These are phyloP conservation scores for Talaromyces sp. DNA, from an alignment of 2,329 filamentous ascomycete genomes.

Conservation along the genomic window DNA sequence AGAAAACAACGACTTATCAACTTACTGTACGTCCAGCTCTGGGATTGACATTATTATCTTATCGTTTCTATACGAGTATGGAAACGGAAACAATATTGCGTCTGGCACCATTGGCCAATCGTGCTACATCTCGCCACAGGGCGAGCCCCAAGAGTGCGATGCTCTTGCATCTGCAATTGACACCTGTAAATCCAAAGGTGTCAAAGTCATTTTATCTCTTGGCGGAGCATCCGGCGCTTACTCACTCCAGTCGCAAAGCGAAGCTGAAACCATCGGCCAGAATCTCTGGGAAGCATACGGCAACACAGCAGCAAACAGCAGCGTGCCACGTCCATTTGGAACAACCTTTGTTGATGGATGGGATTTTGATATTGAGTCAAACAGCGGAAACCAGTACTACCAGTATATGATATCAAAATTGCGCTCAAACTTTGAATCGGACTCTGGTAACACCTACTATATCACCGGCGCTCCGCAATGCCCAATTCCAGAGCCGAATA, in stretches of 20 bases:
- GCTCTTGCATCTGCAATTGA: slow-evolving; percentile 36
- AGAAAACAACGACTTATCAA: slow-evolving; percentile 10
- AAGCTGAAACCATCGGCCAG: slow-evolving; percentile 38
- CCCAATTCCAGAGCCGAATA: slow-evolving; percentile 42
- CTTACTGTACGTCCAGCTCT: slow-evolving; percentile 33
- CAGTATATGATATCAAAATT: slow-evolving; percentile 43
- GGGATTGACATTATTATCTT: slow-evolving; percentile 43
- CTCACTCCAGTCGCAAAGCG: slow-evolving; percentile 27
- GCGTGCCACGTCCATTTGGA: slow-evolving; percentile 48
- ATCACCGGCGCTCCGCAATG: slow-evolving; percentile 53
- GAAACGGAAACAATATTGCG: slow-evolving; percentile 11
- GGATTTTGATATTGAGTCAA: slow-evolving; percentile 47
- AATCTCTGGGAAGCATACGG: slow-evolving; percentile 44
- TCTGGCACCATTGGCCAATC: slow-evolving; percentile 7
- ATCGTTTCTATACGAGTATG: slow-evolving; percentile 40
- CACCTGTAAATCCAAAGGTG: slow-evolving; percentile 38
- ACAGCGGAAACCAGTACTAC: slow-evolving; percentile 32
- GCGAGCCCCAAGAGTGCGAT: slow-evolving; percentile 26
- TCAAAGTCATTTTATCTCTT: slow-evolving; percentile 44
- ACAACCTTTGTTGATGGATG: slow-evolving; percentile 47
- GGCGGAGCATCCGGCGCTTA: slow-evolving; percentile 39
- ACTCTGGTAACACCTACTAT: slow-evolving; percentile 39
- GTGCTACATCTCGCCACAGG: slow-evolving; percentile 6
- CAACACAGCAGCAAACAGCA: slow-evolving; percentile 33
- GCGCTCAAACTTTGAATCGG: slow-evolving; percentile 35